Evolutionary conservation across 257 asterid genomes (phyloP).

Genomic region (Avicennia marina): DNA sequence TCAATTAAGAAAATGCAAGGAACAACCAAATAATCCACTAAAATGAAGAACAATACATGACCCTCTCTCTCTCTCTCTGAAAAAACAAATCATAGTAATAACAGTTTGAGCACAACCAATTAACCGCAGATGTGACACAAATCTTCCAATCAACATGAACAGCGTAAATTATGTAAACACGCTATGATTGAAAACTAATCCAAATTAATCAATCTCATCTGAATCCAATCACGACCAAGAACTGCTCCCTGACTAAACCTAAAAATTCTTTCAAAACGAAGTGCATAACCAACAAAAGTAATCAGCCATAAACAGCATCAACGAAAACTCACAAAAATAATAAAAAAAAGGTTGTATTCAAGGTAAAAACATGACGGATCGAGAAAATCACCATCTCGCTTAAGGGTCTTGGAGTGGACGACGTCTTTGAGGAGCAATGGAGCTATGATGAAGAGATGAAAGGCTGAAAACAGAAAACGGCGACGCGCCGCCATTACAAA

Average conservation of each 20-base stretch:
- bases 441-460: constrained; percentile 23
- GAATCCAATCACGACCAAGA: too few relatives aligned
- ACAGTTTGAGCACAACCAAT: constrained; percentile 3
- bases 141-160: not conserved
- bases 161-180: too few relatives aligned
- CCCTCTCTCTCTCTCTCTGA: too few relatives aligned
- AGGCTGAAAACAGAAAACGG: constrained; percentile 11
- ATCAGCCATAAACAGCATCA: not conserved
- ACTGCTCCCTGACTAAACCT: too few relatives aligned
- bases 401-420: constrained; percentile 75
- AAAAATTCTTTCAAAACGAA: too few relatives aligned
- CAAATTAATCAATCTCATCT: too few relatives aligned
- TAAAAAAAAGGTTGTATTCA: not conserved
- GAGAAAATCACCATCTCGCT: constrained; percentile 69
- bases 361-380: constrained; percentile 2
- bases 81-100: not conserved
- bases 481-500: constrained; percentile 26
- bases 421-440: constrained; percentile 37
- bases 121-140: too few relatives aligned
- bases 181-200: too few relatives aligned
- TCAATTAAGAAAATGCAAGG: not conserved
- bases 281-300: too few relatives aligned
- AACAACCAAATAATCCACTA: not conserved
- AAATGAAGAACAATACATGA: constrained; percentile 9
- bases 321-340: not conserved